Evolutionary conservation across 2,329 filamentous ascomycete genomes (phyloP), one percentile per base, ranked within the genome.

Genomic region (Xylaria sp.): DNA sequence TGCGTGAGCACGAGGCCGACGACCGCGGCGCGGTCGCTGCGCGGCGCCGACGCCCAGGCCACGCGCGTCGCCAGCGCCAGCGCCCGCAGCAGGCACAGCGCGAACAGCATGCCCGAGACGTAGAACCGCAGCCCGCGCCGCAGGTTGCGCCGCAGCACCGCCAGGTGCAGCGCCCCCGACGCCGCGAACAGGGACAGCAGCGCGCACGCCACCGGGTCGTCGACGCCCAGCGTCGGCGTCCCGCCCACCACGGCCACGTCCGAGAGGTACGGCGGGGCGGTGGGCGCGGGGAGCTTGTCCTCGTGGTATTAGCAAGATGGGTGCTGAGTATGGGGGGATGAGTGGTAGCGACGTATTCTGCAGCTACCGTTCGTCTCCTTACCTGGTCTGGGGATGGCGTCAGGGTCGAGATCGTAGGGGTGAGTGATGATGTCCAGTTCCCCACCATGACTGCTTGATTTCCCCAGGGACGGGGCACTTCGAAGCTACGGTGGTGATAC

Each of bases 1-100:
- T 86, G 83, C 52, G 90, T 83, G 63, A 94, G 86, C 66, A 94
- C 82, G 60, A 78, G 78, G 2, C 89, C 83, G 7, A 87, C 84
- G 55, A 85, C 79, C 64, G 75, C 77, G 51, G 84, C 61, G 50
- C 68, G 63, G 47, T 72, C 54, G 63, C 75, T 70, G 49, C 41
- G 59, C 1, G 76, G 75, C 29, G 72, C 61, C 38, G 71, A 72
- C 20, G 79, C 77, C 81, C 80, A 85, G 50, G 72, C 79, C 61
- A 83, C 79, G 51, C 81, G 78, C 62, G 83, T 70, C 29, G 71
- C 65, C 44, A 84, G 75, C 17, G 83, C 81, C 39, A 71, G 68
- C 59, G 77, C 78, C 44, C 83, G 78, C 20, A 79, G 78, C 69
- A 82, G 76, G 68, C 77, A 83, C 71, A 87, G 84, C 59, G 76